Evolutionary conservation across 306 rosid genomes (phyloP), one percentile per base, ranked within the genome.

Genomic region (Quercus agrifolia): DNA sequence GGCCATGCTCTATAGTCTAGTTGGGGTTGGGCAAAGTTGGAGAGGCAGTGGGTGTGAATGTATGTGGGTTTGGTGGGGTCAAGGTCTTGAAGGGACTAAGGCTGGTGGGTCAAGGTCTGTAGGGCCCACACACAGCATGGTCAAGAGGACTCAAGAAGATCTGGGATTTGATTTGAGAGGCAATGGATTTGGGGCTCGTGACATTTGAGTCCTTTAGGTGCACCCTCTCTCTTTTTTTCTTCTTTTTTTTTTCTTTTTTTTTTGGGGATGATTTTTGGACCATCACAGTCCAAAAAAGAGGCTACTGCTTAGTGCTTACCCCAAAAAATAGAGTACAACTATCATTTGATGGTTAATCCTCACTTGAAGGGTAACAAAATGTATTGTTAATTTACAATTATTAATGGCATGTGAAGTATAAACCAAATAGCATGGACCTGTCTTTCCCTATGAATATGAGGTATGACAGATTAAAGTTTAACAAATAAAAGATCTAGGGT

Each of bases 121-220:
- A 58, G 55, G 81, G 75, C 68, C 56, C 70, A 72, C 75, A 44
- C 49, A 28, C 11, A 28, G 69, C 44, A 31, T 69, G 69, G 75
- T 21, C 41, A 54, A 77, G 35, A 4, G 15, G 68, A 8, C 46
- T 41, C 12, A 2, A 8, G 46, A 41, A 41, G 46, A 35, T 78
- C 73, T 51, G 6, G 28, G 30, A 35, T 77, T 49, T 27, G 56
- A 28, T 70, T 35, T 55, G 70, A 56, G 41, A 25, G 68, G 73
- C 19, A 54, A 27, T 5, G 31, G n/a, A 19, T 8, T 20, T 7
- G 62, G 46, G 73, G 0, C 31, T 18, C 23, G 23, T 44, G 44
- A 17, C 70, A 28, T 15, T 15, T 15, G 70, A 13, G 70, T 28
- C 70, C 44, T 28, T 2, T 23, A 61, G 33, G 17, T 59, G 66